These are phyloP conservation scores for Coniochaeta pulveracea DNA, from an alignment of 2,329 filamentous ascomycete genomes.

Conservation along the genomic window DNA sequence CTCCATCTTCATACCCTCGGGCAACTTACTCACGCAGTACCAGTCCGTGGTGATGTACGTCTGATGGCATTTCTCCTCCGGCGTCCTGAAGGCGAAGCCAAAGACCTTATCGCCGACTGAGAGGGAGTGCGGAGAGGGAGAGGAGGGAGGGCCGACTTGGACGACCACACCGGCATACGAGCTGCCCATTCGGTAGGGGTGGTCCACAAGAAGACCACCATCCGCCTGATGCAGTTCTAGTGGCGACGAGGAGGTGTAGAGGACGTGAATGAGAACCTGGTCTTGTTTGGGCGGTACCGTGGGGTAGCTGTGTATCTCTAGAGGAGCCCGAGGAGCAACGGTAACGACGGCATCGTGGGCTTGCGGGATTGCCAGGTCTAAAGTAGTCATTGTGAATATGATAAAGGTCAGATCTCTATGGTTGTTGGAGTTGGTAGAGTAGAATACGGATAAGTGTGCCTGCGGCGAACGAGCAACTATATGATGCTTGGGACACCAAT, in stretches of 20 bases:
- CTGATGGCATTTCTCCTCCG: slow-evolving; percentile 41
- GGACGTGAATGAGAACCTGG: slow-evolving; percentile 41
- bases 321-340: slow-evolving; percentile 11
- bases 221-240: slow-evolving; percentile 52
- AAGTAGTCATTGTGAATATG: slow-evolving; percentile 5
- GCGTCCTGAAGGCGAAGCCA: slow-evolving; percentile 36
- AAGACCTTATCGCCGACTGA: slow-evolving; percentile 43
- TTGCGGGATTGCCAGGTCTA: slow-evolving; percentile 11
- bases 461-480: no score
- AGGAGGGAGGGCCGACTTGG: slow-evolving; percentile 29
- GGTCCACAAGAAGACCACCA: slow-evolving; percentile 40
- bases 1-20: slow-evolving; percentile 25
- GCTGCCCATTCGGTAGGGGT: slow-evolving; percentile 38
- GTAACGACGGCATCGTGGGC: slow-evolving; percentile 16
- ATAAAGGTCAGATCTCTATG: background rate
- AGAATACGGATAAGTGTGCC: background rate
- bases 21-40: slow-evolving; percentile 34
- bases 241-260: slow-evolving; percentile 50
- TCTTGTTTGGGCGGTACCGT: slow-evolving; percentile 23
- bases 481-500: no score
- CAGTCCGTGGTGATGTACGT: slow-evolving; percentile 40
- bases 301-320: slow-evolving; percentile 12
- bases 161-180: slow-evolving; percentile 40
- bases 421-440: background rate
- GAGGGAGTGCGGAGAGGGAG: slow-evolving; percentile 15